Base-by-base conservation (phyloP, 2,329 filamentous ascomycete genomes). In the Emmonsiellopsis sp. region DNA sequence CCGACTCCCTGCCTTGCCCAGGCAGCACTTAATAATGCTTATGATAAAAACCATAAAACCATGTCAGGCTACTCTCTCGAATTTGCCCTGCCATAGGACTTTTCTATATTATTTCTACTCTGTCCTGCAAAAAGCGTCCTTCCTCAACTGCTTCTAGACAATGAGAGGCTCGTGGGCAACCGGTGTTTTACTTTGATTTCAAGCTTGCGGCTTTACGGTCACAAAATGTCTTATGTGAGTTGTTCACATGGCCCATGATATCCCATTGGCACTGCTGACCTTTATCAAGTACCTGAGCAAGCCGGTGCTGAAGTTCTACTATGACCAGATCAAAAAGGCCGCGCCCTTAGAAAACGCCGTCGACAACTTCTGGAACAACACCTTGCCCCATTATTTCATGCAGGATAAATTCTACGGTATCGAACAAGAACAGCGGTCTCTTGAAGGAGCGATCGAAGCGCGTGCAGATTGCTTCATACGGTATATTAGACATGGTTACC, bases 341-440 rank as follows among this genome's bases (percentile, higher is more conserved):
- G 42, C 10, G 8, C 37, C 27, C 2, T 10, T 21, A 14, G 42
- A 48, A n/a, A 37, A 45, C 11, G 33, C 51, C 17, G 43, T 21
- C 13, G 43, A 48, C 33, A 36, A 49, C 27, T 53, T 53, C 42
- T 53, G 51, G 51, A 45, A 34, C n/a, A 47, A 53, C 43, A 45
- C 43, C 34, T 39, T 53, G 39, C 31, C 42, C 11, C 42, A 47
- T n/a, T 53, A 53, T 21, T 53, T 53, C 33, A 53, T 43, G 27
- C 42, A 53, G 51, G 42, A 53, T 21, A 53, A 47, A 40, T n/a
- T 39, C 31, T 53, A 36, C 43, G 42, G 51, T 6, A 48, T 53
- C 11, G 51, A 47, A 14, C 42, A 34, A 37, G 51, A 53, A 39
- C 43, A 53, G 21, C 51, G 51, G n/a, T 31, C 51, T 13, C 51